Evolutionary conservation across 352 stramenopile species (phyloP).

Genomic region (Peronospora belbahrii): DNA sequence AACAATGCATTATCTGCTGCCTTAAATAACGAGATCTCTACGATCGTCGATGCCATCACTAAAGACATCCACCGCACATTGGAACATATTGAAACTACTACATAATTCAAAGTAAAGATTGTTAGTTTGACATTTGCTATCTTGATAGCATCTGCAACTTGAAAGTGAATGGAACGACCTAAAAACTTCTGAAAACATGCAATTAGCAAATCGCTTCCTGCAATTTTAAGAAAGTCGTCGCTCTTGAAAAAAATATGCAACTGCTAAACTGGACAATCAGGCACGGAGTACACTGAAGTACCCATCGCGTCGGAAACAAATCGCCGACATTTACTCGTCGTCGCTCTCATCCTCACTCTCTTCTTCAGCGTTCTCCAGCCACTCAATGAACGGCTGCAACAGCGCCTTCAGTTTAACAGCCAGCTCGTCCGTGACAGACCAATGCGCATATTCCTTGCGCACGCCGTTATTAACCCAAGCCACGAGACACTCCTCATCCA

Average conservation of each 20-base stretch:
- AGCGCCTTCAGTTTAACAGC: constrained; percentile 78
- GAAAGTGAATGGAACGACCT: constrained; percentile 3
- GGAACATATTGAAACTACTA: constrained; percentile 1
- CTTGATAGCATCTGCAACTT: neutral
- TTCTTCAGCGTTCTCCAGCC: constrained; percentile 94
- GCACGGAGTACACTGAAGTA: neutral
- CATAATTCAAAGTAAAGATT: constrained; percentile 1
- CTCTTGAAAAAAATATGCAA: constrained; percentile 12
- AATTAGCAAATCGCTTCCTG: neutral
- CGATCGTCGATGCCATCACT: constrained; percentile 22
- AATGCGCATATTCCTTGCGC: constrained; percentile 79
- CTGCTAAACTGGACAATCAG: constrained; percentile 4
- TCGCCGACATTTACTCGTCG: constrained; percentile 35
- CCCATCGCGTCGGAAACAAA: constrained; percentile 5
- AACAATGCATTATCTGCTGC: constrained; percentile 1
- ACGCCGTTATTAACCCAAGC: constrained; percentile 81
- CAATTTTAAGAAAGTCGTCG: neutral
- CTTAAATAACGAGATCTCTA: constrained; percentile 37
- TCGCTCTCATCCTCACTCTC: constrained; percentile 77
- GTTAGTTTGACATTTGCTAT: constrained; percentile 9
- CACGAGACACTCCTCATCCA: constrained; percentile 94
- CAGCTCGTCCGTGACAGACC: constrained; percentile 85
- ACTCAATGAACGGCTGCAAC: constrained; percentile 93
- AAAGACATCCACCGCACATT: constrained; percentile 1
- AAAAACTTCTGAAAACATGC: no score